phyloP scores from a whole-genome alignment of 2,329 filamentous ascomycete species.

The Fusarium phyllophilum region DNA sequence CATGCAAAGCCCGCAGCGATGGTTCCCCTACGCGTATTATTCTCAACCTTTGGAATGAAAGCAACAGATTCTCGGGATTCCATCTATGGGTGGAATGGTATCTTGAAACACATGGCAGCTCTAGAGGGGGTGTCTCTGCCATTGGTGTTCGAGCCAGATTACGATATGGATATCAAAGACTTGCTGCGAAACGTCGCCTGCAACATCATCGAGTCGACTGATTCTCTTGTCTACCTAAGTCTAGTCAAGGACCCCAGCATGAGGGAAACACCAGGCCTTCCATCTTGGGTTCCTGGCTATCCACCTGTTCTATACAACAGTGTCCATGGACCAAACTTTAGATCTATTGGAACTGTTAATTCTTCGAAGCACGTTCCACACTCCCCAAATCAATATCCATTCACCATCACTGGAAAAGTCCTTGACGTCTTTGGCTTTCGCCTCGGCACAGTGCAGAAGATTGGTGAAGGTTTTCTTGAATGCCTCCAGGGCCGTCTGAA shows the following conservation, averaged over 20 bases:
- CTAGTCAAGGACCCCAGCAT: neutral
- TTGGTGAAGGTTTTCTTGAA: neutral
- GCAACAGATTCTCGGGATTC: neutral
- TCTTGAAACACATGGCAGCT: neutral
- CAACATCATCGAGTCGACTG: neutral
- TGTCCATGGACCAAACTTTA: neutral
- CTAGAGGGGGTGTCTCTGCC: neutral
- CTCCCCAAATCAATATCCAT: rapidly evolving
- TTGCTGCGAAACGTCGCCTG: neutral
- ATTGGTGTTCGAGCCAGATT: neutral
- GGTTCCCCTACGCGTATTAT: neutral
- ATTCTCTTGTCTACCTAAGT: neutral
- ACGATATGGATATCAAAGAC: neutral
- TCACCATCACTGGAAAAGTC: neutral
- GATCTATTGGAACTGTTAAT: neutral
- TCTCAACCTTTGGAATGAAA: neutral
- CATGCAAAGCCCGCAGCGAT: neutral
- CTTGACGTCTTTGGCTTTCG: neutral
- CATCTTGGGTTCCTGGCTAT: neutral
- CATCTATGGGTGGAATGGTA: neutral
- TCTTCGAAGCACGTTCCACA: neutral
- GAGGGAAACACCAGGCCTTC: neutral
- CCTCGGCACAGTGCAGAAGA: neutral
- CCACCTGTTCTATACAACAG: neutral
- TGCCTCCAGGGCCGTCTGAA: neutral